Evolutionary conservation across 768 basidiomycete species (phyloP).

Genomic region (Termitomyces sp.): DNA sequence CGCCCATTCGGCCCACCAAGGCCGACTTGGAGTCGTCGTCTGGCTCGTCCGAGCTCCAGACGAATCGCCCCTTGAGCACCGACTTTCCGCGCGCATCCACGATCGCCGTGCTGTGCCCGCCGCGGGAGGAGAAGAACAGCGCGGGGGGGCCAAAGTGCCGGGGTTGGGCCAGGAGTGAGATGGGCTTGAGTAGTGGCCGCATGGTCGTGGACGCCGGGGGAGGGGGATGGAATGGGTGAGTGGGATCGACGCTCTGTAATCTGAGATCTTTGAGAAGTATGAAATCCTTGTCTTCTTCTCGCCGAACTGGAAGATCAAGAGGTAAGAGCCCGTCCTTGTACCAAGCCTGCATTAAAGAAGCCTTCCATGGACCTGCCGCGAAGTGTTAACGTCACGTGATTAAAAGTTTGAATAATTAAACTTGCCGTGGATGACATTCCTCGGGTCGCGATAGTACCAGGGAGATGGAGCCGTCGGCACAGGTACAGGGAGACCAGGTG

Average conservation of each 20-base stretch:
- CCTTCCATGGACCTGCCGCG: conserved; percentile 76
- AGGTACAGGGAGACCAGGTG: conserved; percentile 75
- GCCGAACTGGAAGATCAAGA: conserved; percentile 73
- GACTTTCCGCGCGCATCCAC: conserved; percentile 84
- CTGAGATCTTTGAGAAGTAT: conserved; percentile 68
- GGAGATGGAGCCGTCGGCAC: conserved; percentile 58
- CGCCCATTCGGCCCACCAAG: conserved; percentile 54
- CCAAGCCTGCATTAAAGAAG: conserved; percentile 86
- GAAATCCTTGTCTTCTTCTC: conserved; percentile 69
- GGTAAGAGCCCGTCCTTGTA: conserved; percentile 81
- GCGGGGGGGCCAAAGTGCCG: conserved; percentile 84
- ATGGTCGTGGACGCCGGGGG: conserved; percentile 22
- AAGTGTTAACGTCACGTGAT: not conserved
- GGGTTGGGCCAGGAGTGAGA: conserved; percentile 74
- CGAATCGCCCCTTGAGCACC: conserved; percentile 72
- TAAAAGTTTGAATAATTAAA: too few species aligned
- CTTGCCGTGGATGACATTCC: conserved; percentile 72
- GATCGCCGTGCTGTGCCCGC: conserved; percentile 83
- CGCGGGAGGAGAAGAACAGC: conserved; percentile 83
- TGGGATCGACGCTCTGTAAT: conserved; percentile 76
- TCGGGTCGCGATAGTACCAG: conserved; percentile 86
- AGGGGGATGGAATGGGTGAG: conserved; percentile 63
- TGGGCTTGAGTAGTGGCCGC: conserved; percentile 61
- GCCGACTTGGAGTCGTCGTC: conserved; percentile 34
- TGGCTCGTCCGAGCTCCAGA: conserved; percentile 70